phyloP scores from a whole-genome alignment of 2,329 filamentous ascomycete genomes.

The Drechslerella dactyloides region DNA sequence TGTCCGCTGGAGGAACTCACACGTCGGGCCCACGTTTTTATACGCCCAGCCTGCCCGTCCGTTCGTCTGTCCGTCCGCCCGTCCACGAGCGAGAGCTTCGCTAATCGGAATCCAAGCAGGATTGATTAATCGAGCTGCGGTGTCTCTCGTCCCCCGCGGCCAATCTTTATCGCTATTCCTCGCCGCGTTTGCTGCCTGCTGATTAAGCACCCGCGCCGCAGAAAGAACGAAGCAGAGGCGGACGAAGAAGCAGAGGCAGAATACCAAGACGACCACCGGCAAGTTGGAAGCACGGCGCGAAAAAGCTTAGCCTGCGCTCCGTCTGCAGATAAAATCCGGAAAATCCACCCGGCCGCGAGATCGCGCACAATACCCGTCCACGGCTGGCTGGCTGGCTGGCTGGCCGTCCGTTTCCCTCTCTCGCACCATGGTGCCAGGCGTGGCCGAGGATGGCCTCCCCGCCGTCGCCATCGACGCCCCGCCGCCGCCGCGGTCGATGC shows the following conservation, averaged over 20 bases:
- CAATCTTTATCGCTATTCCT: background rate
- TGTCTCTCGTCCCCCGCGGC: conserved; percentile 4
- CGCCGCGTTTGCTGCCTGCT: conserved; percentile 22
- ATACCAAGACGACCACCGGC: too few species aligned
- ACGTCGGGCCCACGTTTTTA: background rate
- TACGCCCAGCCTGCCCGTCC: too few species aligned
- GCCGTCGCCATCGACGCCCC: conserved; percentile 11
- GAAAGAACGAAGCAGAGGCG: background rate
- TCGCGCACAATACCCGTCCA: conserved; percentile 1
- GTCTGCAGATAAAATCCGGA: too few species aligned
- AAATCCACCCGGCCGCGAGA: background rate
- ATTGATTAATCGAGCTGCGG: background rate
- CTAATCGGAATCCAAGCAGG: conserved; percentile 47
- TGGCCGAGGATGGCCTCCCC: conserved; percentile 21
- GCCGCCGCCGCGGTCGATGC: conserved; percentile 57
- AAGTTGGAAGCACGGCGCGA: too few species aligned
- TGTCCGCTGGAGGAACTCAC: conserved; percentile 6
- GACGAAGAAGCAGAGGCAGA: background rate
- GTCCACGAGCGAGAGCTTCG: conserved; percentile 14
- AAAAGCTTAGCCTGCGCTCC: too few species aligned
- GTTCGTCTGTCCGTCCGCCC: background rate
- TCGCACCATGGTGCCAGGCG: conserved; percentile 34
- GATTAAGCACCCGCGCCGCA: conserved; percentile 27
- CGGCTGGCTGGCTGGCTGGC: too few species aligned
- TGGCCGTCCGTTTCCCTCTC: background rate